Base-by-base conservation (phyloP, 2,329 filamentous ascomycete species). In the Stagonosporopsis vannaccii region DNA sequence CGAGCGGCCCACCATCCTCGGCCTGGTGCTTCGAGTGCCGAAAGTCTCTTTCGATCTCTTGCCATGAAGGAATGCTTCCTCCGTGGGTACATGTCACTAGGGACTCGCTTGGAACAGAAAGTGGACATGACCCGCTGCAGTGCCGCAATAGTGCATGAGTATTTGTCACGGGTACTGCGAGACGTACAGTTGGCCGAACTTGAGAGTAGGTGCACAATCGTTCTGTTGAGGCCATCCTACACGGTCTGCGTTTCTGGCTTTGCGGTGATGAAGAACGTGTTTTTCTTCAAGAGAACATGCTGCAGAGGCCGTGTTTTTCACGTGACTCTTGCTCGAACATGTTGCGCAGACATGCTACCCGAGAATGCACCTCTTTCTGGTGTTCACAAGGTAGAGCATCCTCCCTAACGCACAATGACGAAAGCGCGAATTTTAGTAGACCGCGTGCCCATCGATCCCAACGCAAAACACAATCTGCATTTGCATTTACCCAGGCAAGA, bases 21-120 rank as follows among this genome's bases (percentile, higher is more conserved):
- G 47, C 42, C 53, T 51, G 37, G 37, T 47, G 46, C 47, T 42
- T 42, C 13, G 53, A 56, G 23, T 56, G 47, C 53, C 53, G 53
- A 45, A 51, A 45, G 37, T 17, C 12, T 46, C 22, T 56, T 39
- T 37, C 12, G 8, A 30, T 7, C 17, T 8, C n/a, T 30, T 46
- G 30, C 53, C 42, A 30, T 30, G 35, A 35, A 42, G 41, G 53
- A 42, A 46, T 19, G 39, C 17, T 32, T 41, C 12, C 35, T 22
- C 46, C 41, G 46, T 37, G 33, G 40, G n/a, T 46, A 41, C 35
- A 50, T 46, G 47, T 41, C 35, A 47, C 53, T 56, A 51, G 41
- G 42, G 30, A 11, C 30, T 46, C 53, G 41, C 53, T 51, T 50
- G 41, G 41, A 28, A 39, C 11, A 30, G 32, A 9, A 26, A 28